Conservation (phyloP, 1,139 yeast species). For the Schizosaccharomyces versatilis region DNA sequence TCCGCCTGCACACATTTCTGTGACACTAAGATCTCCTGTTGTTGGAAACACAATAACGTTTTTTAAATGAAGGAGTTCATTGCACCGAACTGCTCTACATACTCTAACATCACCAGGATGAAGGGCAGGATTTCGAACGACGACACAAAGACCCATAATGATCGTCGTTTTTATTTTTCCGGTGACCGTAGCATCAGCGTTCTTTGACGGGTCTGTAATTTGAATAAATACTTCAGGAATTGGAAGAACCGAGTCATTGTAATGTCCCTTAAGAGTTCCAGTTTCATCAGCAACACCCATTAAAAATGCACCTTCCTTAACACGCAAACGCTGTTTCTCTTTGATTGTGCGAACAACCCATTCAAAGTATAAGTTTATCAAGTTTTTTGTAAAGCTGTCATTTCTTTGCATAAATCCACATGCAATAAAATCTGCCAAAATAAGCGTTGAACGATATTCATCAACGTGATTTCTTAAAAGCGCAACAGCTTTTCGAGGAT, state of each 20-base stretch:
- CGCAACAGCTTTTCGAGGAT: conserved; percentile 2
- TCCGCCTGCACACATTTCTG: conserved; percentile 11
- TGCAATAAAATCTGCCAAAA: conserved; percentile 3
- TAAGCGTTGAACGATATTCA: conserved; percentile 4
- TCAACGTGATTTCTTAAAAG: conserved; percentile 4
- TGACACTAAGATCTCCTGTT: conserved; percentile 8
- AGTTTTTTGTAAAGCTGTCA: conserved; percentile 7
- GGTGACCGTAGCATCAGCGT: neutral
- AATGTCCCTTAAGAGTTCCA: conserved; percentile 7
- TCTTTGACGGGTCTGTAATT: conserved; percentile 2
- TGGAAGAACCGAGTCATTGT: neutral
- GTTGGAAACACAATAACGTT: conserved; percentile 10
- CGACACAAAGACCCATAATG: conserved; percentile 8
- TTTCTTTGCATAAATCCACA: conserved; percentile 5
- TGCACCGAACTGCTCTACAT: conserved; percentile 9
- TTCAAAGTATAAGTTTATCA: conserved; percentile 5
- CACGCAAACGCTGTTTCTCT: conserved; percentile 9
- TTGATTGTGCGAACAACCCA: conserved; percentile 8
- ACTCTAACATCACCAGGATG: conserved; percentile 11
- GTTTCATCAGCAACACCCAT: conserved; percentile 11
- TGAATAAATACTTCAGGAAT: conserved; percentile 10
- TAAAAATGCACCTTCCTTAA: conserved; percentile 7
- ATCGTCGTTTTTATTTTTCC: conserved; percentile 1
- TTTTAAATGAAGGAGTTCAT: conserved; percentile 5
- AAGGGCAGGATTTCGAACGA: conserved; percentile 9